Conservation (phyloP, 140 eudicot genomes). For the Bidens hawaiensis region DNA sequence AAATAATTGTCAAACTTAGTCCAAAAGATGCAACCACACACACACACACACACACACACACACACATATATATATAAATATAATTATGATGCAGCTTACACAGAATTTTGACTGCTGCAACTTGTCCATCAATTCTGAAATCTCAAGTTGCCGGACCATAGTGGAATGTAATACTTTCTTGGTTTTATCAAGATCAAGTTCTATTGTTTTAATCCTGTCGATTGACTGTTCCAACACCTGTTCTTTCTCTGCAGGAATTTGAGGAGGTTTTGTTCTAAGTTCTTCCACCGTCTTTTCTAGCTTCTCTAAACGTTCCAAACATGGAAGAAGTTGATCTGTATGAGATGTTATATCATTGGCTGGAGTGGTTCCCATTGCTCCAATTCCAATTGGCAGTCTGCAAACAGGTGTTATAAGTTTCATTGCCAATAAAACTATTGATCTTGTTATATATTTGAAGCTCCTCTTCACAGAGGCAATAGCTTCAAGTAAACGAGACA, state of each 20-base stretch:
- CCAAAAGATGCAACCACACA: background rate
- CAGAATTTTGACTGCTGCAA: constrained; percentile 44
- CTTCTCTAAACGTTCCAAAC: constrained; percentile 68
- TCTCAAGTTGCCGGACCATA: constrained; percentile 61
- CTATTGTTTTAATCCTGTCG: constrained; percentile 83
- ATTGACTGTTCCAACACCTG: constrained; percentile 63
- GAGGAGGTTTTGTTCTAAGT: constrained; percentile 54
- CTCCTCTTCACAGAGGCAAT: constrained; percentile 44
- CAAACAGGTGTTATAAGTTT: constrained; percentile 35
- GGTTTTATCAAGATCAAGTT: constrained; percentile 79
- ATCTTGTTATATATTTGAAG: constrained; percentile 46
- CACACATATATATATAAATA: too few relatives aligned
- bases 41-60: background rate
- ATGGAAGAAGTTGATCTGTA: constrained; percentile 43
- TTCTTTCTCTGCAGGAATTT: constrained; percentile 67
- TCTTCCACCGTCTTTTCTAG: constrained; percentile 64
- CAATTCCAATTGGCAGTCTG: constrained; percentile 37
- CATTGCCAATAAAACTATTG: constrained; percentile 32
- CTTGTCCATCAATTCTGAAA: constrained; percentile 52
- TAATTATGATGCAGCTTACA: constrained; percentile 30
- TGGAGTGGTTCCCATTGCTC: constrained; percentile 26
- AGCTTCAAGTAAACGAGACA: constrained; percentile 6
- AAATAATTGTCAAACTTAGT: background rate
- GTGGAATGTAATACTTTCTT: constrained; percentile 74
- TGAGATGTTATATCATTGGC: constrained; percentile 22